Conservation (phyloP, 768 basidiomycete species). For the Phanerodontia chrysosporium region DNA sequence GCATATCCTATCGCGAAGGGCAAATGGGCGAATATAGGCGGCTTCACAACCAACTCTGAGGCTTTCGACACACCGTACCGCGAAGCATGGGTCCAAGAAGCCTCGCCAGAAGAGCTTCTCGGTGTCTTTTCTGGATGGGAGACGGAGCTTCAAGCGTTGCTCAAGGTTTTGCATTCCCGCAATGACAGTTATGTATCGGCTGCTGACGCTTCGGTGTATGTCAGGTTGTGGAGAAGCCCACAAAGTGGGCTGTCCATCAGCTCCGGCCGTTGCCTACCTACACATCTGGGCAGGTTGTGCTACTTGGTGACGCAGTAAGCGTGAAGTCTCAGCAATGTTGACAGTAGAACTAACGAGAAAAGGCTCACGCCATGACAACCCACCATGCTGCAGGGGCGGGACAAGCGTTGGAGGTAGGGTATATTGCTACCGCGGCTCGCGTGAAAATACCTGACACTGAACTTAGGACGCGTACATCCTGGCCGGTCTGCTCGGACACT, state of each 20-base stretch:
- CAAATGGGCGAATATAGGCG: slow-evolving; percentile 43
- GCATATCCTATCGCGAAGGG: slow-evolving; percentile 33
- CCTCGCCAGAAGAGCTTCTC: slow-evolving; percentile 21
- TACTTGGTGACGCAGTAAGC: slow-evolving; percentile 23
- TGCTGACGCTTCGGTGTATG: no score
- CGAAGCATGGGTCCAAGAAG: slow-evolving; percentile 25
- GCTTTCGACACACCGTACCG: slow-evolving; percentile 25
- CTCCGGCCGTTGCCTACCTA: slow-evolving; percentile 25
- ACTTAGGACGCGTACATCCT: slow-evolving; percentile 31
- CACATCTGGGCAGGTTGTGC: slow-evolving; percentile 18
- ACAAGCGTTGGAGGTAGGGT: slow-evolving; percentile 28
- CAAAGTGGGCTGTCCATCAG: slow-evolving; percentile 29
- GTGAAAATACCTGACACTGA: not conserved
- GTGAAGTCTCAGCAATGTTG: no score
- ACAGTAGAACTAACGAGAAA: no score
- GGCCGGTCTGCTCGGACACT: slow-evolving; percentile 24
- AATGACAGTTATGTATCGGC: no score
- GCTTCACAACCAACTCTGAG: slow-evolving; percentile 34
- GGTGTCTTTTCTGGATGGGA: slow-evolving; percentile 28
- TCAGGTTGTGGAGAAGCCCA: slow-evolving; percentile 25
- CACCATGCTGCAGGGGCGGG: slow-evolving; percentile 31
- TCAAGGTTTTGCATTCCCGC: slow-evolving; percentile 18
- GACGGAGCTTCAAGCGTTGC: slow-evolving; percentile 22
- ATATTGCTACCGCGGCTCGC: no score
- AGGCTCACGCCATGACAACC: slow-evolving; percentile 32